Base-by-base conservation (phyloP, 2,329 filamentous ascomycete genomes). In the Fusarium sp. region DNA sequence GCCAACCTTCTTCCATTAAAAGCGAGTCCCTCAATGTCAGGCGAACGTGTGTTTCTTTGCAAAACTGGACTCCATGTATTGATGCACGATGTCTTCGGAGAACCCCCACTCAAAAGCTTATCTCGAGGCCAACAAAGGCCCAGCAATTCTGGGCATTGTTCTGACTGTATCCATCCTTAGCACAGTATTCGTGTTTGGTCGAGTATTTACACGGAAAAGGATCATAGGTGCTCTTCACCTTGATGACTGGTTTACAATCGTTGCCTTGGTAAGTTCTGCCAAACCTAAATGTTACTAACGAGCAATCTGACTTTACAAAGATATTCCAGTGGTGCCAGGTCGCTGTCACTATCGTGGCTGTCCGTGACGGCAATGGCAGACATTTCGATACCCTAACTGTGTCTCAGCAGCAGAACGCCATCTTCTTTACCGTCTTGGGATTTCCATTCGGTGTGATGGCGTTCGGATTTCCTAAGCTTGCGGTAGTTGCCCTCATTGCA, bases 391-490 rank as follows among this genome's bases (percentile, higher is more conserved):
- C 75, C 0, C 69, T 83, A 14, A 61, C 52, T 0, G 40, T 66
- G 7, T 57, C 74, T 0, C 69, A 82, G 7, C 65, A 78, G 45
- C 62, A 68, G 7, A 67, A 65, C 14, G 73, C 75, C 28, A 72
- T 77, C n/a, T 67, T 78, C 32, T 82, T 74, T 65, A 80, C 77
- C 6, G 71, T 78, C 14, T 67, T 76, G 36, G 76, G 74, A 20
- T 82, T 82, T 56, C 67, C 72, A 1, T 76, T 78, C 3, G 78
- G 79, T 6, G 68, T 82, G 11, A 61, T 80, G 58, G 77, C 78
- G 3, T 81, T 83, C 54, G 75, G 65, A 2, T 50, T 82, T 1
- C 81, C 80, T 6, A 83, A 83, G 68, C 72, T 82, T 11, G 80
- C 79, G 32, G 79, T 81, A 38, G 75, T 81, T 9, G 70, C 74